Conservation (phyloP, 768 basidiomycete species). For the Tricholoma hemisulphureum region DNA sequence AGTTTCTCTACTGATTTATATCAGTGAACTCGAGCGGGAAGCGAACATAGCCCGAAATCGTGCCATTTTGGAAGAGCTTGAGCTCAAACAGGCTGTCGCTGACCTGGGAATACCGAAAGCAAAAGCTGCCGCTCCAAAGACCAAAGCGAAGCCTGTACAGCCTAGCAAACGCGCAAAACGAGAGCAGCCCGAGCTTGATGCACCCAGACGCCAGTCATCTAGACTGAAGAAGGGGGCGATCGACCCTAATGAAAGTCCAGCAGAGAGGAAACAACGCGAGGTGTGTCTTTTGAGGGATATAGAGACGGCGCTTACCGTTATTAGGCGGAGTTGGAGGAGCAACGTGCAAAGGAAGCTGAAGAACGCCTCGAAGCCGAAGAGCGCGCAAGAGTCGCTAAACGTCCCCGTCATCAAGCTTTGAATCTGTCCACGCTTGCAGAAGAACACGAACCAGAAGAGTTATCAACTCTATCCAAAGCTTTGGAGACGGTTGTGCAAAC, state of each 20-base stretch:
- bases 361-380: slow-evolving; percentile 63
- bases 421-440: slow-evolving; percentile 54
- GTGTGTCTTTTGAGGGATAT: slow-evolving; percentile 30
- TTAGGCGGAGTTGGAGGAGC: slow-evolving; percentile 51
- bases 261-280: slow-evolving; percentile 65
- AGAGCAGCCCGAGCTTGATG: slow-evolving; percentile 41
- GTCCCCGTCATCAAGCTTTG: slow-evolving; percentile 66
- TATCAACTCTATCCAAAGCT: slow-evolving; percentile 43
- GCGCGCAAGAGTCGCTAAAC: slow-evolving; percentile 56
- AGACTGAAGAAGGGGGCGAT: slow-evolving; percentile 48
- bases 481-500: slow-evolving; percentile 41
- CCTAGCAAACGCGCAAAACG: slow-evolving; percentile 55
- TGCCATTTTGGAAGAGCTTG: slow-evolving; percentile 68
- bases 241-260: slow-evolving; percentile 65
- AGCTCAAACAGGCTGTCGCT: slow-evolving; percentile 56
- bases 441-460: slow-evolving; percentile 49
- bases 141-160: slow-evolving; percentile 61
- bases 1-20: neutral
- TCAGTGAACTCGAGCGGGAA: slow-evolving; percentile 68
- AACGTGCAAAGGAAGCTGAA: slow-evolving; percentile 56
- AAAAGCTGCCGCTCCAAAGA: slow-evolving; percentile 29
- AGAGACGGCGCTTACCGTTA: neutral
- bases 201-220: slow-evolving; percentile 65
- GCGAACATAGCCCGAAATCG: slow-evolving; percentile 82
- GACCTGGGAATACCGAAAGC: slow-evolving; percentile 46